Conservation (phyloP, 148 eudicot species). For the Rhododendron kiyosumense region DNA sequence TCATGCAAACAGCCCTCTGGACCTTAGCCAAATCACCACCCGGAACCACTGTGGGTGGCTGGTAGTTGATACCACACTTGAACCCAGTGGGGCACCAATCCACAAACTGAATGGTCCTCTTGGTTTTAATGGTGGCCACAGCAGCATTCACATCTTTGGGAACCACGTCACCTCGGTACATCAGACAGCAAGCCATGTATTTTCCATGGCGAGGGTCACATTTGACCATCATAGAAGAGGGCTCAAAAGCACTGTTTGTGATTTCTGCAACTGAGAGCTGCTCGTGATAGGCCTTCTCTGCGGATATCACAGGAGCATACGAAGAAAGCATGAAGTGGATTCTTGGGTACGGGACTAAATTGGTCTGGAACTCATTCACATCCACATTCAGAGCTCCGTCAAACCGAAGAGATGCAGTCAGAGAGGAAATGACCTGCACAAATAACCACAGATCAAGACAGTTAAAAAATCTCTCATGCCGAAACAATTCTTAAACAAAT, state of each 20-base stretch:
- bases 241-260: slow-evolving; percentile 4
- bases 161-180: slow-evolving; percentile 10
- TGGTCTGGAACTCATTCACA: slow-evolving; percentile 13
- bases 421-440: slow-evolving; percentile 9
- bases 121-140: slow-evolving; percentile 13
- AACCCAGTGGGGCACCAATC: slow-evolving; percentile 19
- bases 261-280: slow-evolving; percentile 5
- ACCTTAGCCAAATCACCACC: slow-evolving; percentile 11
- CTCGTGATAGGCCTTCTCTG: slow-evolving; percentile 10
- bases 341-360: slow-evolving; percentile 6
- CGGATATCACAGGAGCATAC: slow-evolving; percentile 2
- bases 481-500: background rate
- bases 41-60: slow-evolving; percentile 8
- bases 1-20: slow-evolving; percentile 14
- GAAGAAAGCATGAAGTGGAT: slow-evolving; percentile 17
- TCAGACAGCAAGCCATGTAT: slow-evolving; percentile 14
- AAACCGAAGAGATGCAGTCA: slow-evolving; percentile 9
- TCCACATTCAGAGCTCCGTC: slow-evolving; percentile 12
- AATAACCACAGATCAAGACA: background rate
- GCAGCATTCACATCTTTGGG: slow-evolving; percentile 10
- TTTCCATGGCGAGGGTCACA: slow-evolving; percentile 13
- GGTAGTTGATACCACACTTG: slow-evolving; percentile 13
- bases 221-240: slow-evolving; percentile 10
- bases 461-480: background rate
- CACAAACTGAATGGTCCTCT: slow-evolving; percentile 12